phyloP scores from a whole-genome alignment of 768 basidiomycete species.

The Xerocomellus intermedius region DNA sequence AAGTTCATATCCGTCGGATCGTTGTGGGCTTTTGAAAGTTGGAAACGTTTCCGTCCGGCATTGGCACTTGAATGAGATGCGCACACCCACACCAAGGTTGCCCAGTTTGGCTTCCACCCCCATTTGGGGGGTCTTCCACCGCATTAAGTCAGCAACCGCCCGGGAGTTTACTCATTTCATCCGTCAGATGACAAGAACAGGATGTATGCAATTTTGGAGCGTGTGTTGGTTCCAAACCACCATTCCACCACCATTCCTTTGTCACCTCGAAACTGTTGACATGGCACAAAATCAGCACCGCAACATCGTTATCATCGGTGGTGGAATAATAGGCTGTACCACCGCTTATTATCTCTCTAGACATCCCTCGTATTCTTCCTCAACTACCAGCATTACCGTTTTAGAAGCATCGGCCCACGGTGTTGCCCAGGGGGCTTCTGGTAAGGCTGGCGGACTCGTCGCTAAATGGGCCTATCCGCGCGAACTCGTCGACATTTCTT shows the following conservation, averaged over 20 bases:
- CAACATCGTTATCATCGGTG: constrained; percentile 76
- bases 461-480: constrained; percentile 83
- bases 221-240: neutral
- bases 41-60: neutral
- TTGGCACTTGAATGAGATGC: neutral
- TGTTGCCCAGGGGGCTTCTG: constrained; percentile 76
- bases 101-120: constrained; percentile 1
- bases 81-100: neutral
- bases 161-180: no score
- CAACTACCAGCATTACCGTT: constrained; percentile 51
- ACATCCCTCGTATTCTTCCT: constrained; percentile 46
- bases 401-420: constrained; percentile 68
- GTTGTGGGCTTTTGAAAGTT: neutral
- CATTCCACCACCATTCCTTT: neutral
- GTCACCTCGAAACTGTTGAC: neutral
- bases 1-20: neutral
- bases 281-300: constrained; percentile 22
- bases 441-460: constrained; percentile 83
- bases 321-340: constrained; percentile 83
- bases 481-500: constrained; percentile 65
- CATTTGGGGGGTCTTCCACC: neutral
- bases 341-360: constrained; percentile 77
- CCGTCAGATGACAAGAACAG: neutral
- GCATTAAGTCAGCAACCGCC: constrained; percentile 8
- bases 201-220: neutral